phyloP scores from a whole-genome alignment of 1,284 basidiomycete species.

The Wallemia ichthyophaga region DNA sequence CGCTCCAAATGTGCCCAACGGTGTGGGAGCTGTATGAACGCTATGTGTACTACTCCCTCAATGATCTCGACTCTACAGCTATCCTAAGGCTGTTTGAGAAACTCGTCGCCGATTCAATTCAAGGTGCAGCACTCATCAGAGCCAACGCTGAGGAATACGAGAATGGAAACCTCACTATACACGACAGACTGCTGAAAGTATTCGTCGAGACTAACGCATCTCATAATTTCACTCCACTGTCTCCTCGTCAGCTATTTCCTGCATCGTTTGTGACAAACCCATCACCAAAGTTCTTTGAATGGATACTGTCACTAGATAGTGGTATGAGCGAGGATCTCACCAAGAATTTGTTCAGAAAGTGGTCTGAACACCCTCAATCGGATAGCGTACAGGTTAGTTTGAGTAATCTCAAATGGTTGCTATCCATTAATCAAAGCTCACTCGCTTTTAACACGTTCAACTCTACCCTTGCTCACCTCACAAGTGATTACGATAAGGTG shows the following conservation, averaged over 20 bases:
- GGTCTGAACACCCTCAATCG: not conserved
- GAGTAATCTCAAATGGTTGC: not conserved
- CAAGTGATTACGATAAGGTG: not conserved
- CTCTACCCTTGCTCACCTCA: not conserved
- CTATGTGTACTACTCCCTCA: not conserved
- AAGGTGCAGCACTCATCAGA: not conserved
- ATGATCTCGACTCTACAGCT: not conserved
- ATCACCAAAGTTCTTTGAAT: not conserved
- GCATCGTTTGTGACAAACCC: not conserved
- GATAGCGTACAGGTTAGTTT: not conserved
- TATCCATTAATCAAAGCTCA: not conserved
- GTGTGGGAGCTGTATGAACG: not conserved
- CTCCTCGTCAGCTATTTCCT: not conserved
- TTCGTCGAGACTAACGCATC: not conserved
- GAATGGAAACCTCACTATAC: not conserved
- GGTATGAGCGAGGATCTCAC: not conserved
- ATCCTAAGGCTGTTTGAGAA: not conserved
- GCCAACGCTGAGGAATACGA: not conserved
- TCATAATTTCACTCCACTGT: not conserved
- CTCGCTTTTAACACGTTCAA: not conserved
- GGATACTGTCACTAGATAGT: not conserved
- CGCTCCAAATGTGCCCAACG: not conserved
- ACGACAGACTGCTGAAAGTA: not conserved
- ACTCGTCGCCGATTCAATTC: not conserved
- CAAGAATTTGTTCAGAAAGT: not conserved